Conservation (phyloP, 1,139 yeast genomes). For the Geotrichum klebahnii region DNA sequence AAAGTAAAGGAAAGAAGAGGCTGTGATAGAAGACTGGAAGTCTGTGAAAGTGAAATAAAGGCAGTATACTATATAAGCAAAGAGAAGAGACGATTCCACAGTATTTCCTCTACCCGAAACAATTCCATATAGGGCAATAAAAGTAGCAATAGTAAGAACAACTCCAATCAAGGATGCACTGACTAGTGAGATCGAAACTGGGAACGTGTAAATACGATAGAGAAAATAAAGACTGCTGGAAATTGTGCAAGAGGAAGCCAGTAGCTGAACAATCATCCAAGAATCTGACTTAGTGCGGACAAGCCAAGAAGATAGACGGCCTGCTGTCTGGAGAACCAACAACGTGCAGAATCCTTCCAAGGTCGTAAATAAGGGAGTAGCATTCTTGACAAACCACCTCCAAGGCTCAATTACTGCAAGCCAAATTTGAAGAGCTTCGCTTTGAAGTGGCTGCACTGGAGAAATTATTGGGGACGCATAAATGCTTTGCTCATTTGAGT, state of each 20-base stretch:
- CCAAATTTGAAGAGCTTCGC: conserved; percentile 32
- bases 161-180: conserved; percentile 86
- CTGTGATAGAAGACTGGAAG: conserved; percentile 42
- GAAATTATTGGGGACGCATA: not conserved
- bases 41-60: conserved; percentile 88
- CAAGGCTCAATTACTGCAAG: conserved; percentile 52
- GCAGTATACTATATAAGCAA: conserved; percentile 89
- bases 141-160: conserved; percentile 68
- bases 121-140: conserved; percentile 79
- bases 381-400: conserved; percentile 65
- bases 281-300: conserved; percentile 62
- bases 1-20: conserved; percentile 32
- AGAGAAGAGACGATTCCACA: conserved; percentile 76
- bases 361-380: conserved; percentile 84
- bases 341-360: conserved; percentile 91
- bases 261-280: conserved; percentile 73
- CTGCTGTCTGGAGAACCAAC: conserved; percentile 82
- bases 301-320: conserved; percentile 75
- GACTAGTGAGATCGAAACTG: conserved; percentile 58
- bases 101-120: conserved; percentile 81
- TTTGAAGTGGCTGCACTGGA: conserved; percentile 13
- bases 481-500: conserved; percentile 7
- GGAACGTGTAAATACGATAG: conserved; percentile 77
- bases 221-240: conserved; percentile 75
- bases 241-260: conserved; percentile 70